Evolutionary conservation across 306 rosid genomes (phyloP).

Genomic region (Begonia masoniana): DNA sequence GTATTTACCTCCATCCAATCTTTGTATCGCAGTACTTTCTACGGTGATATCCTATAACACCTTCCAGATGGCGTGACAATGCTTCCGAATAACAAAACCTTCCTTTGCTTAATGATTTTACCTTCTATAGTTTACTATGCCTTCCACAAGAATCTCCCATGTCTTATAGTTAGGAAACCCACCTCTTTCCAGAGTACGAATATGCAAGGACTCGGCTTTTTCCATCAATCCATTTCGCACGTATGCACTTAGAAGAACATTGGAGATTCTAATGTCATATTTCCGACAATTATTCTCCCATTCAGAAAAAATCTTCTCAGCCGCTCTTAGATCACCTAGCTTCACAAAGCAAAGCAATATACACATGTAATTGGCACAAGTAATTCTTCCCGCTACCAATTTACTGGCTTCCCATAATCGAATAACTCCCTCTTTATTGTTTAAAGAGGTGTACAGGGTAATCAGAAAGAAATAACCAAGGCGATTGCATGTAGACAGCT

Average conservation of each 20-base stretch:
- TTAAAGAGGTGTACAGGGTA: conserved; percentile 53
- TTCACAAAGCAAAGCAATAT: conserved; percentile 51
- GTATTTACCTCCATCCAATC: too few relatives aligned
- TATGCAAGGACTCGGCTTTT: conserved; percentile 60
- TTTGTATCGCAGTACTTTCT: too few relatives aligned
- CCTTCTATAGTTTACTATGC: conserved; percentile 46
- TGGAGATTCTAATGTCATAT: conserved; percentile 69
- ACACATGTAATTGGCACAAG: conserved; percentile 65
- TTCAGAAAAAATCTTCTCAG: conserved; percentile 49
- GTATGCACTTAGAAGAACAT: conserved; percentile 81
- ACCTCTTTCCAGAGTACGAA: conserved; percentile 55
- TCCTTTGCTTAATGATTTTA: conserved; percentile 37
- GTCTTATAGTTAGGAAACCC: conserved; percentile 79
- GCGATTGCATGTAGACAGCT: conserved; percentile 36
- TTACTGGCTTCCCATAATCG: conserved; percentile 65
- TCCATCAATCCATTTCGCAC: conserved; percentile 57
- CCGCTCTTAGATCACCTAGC: conserved; percentile 45
- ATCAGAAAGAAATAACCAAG: conserved; percentile 77
- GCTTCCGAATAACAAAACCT: conserved; percentile 32
- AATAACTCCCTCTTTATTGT: conserved; percentile 46
- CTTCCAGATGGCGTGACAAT: conserved; percentile 7
- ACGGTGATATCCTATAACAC: too few relatives aligned
- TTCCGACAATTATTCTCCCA: conserved; percentile 55
- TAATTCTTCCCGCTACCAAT: conserved; percentile 44
- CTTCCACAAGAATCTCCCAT: conserved; percentile 84